These are phyloP conservation scores for Tricholoma bakamatsutake DNA, from an alignment of 768 basidiomycete species.

Conservation along the genomic window DNA sequence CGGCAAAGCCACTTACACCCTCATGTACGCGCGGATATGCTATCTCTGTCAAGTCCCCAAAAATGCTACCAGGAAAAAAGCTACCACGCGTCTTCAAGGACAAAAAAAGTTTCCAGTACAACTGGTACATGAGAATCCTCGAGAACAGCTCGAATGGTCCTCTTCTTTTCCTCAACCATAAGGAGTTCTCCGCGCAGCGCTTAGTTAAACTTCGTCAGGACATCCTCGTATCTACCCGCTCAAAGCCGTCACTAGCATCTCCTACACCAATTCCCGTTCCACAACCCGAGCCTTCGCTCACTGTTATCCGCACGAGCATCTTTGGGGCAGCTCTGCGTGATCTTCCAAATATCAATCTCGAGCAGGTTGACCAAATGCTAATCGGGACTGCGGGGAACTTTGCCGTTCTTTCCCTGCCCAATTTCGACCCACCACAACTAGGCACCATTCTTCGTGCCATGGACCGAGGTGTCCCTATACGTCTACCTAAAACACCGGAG, in stretches of 20 bases:
- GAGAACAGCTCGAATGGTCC: slow-evolving; percentile 49
- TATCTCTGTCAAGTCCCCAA: slow-evolving; percentile 49
- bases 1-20: slow-evolving; percentile 17
- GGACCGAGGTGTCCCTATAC: slow-evolving; percentile 59
- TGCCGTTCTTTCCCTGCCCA: slow-evolving; percentile 58
- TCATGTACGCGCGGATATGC: slow-evolving; percentile 41
- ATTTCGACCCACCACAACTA: slow-evolving; percentile 69
- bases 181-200: slow-evolving; percentile 64
- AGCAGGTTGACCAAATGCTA: slow-evolving; percentile 46
- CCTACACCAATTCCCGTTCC: slow-evolving; percentile 22
- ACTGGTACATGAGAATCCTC: slow-evolving; percentile 73
- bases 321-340: slow-evolving; percentile 75
- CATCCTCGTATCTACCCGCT: slow-evolving; percentile 51
- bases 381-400: slow-evolving; percentile 53
- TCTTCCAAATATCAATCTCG: slow-evolving; percentile 42
- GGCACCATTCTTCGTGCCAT: slow-evolving; percentile 61
- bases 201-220: slow-evolving; percentile 66
- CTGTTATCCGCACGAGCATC: slow-evolving; percentile 70
- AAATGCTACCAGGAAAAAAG: slow-evolving; percentile 46
- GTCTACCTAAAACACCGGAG: slow-evolving; percentile 45
- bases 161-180: slow-evolving; percentile 74
- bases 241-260: slow-evolving; percentile 32
- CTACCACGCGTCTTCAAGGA: slow-evolving; percentile 65
- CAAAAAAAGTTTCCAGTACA: slow-evolving; percentile 78
- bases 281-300: slow-evolving; percentile 44